Evolutionary conservation across 2,329 filamentous ascomycete genomes (phyloP), one percentile per base, ranked within the genome.

Genomic region (Penicillium paneum): DNA sequence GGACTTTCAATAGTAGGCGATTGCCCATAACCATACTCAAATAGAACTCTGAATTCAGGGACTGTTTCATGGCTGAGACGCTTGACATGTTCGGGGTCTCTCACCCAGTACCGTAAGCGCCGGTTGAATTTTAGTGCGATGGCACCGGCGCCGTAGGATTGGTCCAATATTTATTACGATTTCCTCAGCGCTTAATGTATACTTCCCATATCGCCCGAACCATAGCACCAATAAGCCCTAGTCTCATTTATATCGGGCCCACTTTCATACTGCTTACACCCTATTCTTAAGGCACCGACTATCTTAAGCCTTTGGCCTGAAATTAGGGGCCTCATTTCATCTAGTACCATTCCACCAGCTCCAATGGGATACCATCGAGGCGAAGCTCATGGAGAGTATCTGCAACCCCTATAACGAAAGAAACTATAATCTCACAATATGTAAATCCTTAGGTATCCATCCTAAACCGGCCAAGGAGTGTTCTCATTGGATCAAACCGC

Each of bases 341-440:
- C n/a, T n/a, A n/a, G n/a, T n/a, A n/a, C n/a, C n/a, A 24, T 76
- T 1, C 79, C 80, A 8, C 80, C 80, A 0, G 79, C 78, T 0
- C 78, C 80, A 11, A 82, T 55, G 0, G 82, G 58, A 1, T 74
- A 1, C 74, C 28, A 43, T 17, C 6, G 2, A 52, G 35, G 4
- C 61, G 64, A 29, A 46, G 7, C 55, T 63, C 5, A 4, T 21
- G 24, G n/a, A 58, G 40, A 5, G 38, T 19, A 40, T 56, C 38
- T 0, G 41, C 47, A 19, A 55, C 31, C 19, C 60, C 59, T 0
- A 46, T 46, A 6, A 60, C 3, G 0, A 59, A 56, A 28, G 52
- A 48, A 12, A 63, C 19, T 3, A 61, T 44, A 35, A 54, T 57
- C 12, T 47, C 52, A 2, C 53, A 49, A 8, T 43, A n/a, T 28